These are phyloP conservation scores for Chalaropsis ovoidea DNA, from an alignment of 2,329 filamentous ascomycete species.

Conservation along the genomic window DNA sequence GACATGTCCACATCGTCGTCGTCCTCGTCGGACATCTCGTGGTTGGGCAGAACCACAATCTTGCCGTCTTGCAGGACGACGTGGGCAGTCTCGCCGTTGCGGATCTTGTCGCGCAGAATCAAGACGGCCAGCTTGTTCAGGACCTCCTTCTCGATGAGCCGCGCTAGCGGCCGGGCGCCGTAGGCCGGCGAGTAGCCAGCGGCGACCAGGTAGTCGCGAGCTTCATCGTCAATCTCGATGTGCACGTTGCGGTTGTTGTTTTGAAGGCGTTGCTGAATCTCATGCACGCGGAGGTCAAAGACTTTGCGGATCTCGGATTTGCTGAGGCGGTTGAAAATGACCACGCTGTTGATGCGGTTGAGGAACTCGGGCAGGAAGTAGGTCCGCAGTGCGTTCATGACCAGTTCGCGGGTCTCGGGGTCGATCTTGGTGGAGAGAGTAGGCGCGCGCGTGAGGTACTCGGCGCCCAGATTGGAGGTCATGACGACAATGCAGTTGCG, in stretches of 20 bases:
- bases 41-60: conserved; percentile 74
- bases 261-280: conserved; percentile 85
- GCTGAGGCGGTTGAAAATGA: conserved; percentile 97
- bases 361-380: conserved; percentile 98
- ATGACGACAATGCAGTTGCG: conserved; percentile 99
- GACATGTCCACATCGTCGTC: conserved; percentile 62
- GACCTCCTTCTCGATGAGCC: conserved; percentile 94
- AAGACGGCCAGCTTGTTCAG: conserved; percentile 87
- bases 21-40: conserved; percentile 51
- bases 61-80: conserved; percentile 72
- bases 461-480: conserved; percentile 94
- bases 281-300: conserved; percentile 75
- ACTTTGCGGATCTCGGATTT: conserved; percentile 86
- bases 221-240: conserved; percentile 75
- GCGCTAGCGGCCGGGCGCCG: conserved; percentile 75
- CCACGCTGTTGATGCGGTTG: conserved; percentile 89
- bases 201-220: conserved; percentile 84
- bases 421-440: conserved; percentile 78
- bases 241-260: conserved; percentile 73
- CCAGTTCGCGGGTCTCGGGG: conserved; percentile 70
- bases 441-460: conserved; percentile 74
- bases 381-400: conserved; percentile 81
- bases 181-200: conserved; percentile 94
- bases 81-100: conserved; percentile 71
- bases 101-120: conserved; percentile 74